A percentile compares a stretch with the other conserved stretches of the same genome.
Evolutionary conservation across 2,329 filamentous ascomycete genomes (phyloP).

Genomic region (Albifimbria verrucaria): DNA sequence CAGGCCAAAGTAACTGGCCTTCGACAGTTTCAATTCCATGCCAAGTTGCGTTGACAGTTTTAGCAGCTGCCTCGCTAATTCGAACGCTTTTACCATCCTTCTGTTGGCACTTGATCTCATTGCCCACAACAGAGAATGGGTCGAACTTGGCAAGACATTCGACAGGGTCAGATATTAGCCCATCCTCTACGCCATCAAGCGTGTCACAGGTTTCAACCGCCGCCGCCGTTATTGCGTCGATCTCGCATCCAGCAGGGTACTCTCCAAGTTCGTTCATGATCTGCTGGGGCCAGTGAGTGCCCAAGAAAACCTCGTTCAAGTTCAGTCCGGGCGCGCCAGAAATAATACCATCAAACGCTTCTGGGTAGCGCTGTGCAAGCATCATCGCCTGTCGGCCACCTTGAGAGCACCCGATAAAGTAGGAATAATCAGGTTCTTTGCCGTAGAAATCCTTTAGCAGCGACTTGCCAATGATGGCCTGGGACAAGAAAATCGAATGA

Average conservation of each 20-base stretch:
- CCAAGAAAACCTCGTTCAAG: not conserved
- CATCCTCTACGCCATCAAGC: not conserved
- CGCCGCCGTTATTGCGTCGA: not conserved
- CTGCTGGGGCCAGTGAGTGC: not conserved
- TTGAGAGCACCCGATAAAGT: slow-evolving; percentile 1
- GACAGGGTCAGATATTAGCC: not conserved
- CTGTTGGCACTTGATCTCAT: not conserved
- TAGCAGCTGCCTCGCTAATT: not conserved
- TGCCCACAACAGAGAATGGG: not conserved
- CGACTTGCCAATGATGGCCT: not conserved
- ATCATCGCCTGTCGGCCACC: not conserved
- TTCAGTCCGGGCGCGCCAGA: not conserved
- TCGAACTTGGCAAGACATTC: not conserved
- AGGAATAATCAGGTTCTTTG: not conserved
- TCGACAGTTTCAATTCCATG: not conserved
- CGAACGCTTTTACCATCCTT: not conserved
- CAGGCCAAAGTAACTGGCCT: not conserved
- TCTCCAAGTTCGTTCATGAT: not conserved
- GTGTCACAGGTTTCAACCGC: not conserved
- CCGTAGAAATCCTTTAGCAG: not conserved
- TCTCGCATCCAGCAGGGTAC: not conserved
- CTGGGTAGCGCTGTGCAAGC: not conserved
- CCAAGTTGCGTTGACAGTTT: not conserved
- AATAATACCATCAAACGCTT: not conserved
- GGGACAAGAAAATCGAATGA: not conserved